Base-by-base conservation (phyloP, 352 stramenopile genomes). In the Globisporangium lucens region DNA sequence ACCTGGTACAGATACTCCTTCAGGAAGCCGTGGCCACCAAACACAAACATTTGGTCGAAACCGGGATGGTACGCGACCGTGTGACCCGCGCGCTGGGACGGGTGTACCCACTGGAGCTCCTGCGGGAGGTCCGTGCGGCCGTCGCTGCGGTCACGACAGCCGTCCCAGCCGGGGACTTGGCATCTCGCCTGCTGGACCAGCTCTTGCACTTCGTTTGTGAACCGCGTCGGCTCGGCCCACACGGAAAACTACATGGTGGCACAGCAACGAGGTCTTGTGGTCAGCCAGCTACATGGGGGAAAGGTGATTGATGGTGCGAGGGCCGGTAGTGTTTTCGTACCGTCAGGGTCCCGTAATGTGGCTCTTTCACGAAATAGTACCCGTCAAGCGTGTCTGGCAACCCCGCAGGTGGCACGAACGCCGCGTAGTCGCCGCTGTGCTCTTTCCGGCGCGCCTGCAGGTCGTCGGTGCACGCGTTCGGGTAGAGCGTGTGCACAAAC, bases 91-190 rank as follows among this genome's bases (percentile, higher is more conserved):
- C 96, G 82, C 63, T 98, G 91, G 0, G 87, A 89, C 0, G 94
- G 94, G 59, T 93, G 83, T 22, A 84, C 72, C 85, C 87, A 98
- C 71, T 97, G 83, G 0, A 98, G 73, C 22, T 76, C 73, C 46
- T 75, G 61, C 0, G 83, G 77, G 22, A 95, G 66, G 67, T 95
- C 87, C 0, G 61, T 47, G 24, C 84, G 75, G 4, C 70, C 77
- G 63, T 98, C 94, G n/a, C 67, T 63, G 6, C 89, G 78, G 65
- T 99, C 86, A 17, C 93, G 79, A 75, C 97, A 99, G 20, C 96
- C 96, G 71, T 99, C 97, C 96, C 96, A 99, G 0, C 96, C 96
- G 9, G 91, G 91, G 2, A 91, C 90, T 72, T 98, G 91, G 0
- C 90, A 75, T 57, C 95, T 68, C 10, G 96, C 94, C 75, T 99